Conservation (phyloP, 257 asterid genomes). For the Lithospermum erythrorhizon region DNA sequence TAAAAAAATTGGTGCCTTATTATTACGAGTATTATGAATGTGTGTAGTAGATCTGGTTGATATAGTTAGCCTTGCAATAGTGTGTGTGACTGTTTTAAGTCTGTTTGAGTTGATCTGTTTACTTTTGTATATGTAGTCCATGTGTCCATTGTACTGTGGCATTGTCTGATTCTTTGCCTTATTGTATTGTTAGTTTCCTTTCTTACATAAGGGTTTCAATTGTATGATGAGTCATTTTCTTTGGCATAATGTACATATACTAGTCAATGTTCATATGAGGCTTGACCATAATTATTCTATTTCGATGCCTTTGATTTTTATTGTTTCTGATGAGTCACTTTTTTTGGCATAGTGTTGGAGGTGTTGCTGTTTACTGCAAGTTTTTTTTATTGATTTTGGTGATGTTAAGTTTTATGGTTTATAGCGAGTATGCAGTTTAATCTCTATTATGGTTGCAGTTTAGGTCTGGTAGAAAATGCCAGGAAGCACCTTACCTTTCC, state of each 20-base stretch:
- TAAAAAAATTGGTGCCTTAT: constrained; percentile 5
- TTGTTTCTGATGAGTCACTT: background rate
- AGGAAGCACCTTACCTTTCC: constrained; percentile 29
- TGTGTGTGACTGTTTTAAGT: background rate
- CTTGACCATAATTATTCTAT: background rate
- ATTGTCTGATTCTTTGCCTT: constrained; percentile 14
- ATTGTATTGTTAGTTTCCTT: constrained; percentile 14
- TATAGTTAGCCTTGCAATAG: constrained; percentile 13
- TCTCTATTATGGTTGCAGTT: constrained; percentile 25
- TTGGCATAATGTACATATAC: background rate
- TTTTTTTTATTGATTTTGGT: constrained; percentile 9
- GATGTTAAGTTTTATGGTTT: constrained; percentile 12
- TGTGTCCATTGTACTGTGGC: constrained; percentile 12
- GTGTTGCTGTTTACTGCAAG: background rate
- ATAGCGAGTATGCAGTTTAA: constrained; percentile 20
- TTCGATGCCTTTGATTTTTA: background rate
- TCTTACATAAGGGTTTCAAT: constrained; percentile 2
- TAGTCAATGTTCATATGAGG: background rate
- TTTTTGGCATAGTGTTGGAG: no score
- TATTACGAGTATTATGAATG: constrained; percentile 13
- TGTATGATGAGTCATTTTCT: background rate
- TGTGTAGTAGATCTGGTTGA: constrained; percentile 14
- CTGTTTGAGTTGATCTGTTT: constrained; percentile 13
- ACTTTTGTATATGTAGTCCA: constrained; percentile 18
- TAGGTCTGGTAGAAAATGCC: constrained; percentile 46